These are phyloP conservation scores for Orbilia oligospora DNA, from an alignment of 2,329 filamentous ascomycete genomes.

Conservation along the genomic window DNA sequence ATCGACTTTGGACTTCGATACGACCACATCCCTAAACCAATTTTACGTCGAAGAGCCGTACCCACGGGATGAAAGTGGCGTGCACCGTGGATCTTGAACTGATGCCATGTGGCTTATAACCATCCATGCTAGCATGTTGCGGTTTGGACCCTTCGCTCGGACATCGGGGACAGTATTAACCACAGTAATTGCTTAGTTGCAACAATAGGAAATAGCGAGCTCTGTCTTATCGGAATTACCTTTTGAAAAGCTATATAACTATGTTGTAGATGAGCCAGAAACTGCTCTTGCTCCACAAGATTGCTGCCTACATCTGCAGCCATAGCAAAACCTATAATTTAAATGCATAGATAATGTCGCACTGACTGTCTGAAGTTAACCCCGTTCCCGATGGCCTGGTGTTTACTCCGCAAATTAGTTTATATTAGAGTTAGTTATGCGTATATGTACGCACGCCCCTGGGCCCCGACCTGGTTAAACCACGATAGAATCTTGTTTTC, in stretches of 20 bases:
- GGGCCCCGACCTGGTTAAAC: conserved; percentile 7
- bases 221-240: conserved; percentile 22
- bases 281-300: neutral
- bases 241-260: conserved; percentile 12
- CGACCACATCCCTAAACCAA: conserved; percentile 19
- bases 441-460: too few relatives aligned
- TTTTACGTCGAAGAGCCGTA: conserved; percentile 28
- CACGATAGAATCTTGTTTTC: neutral
- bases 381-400: neutral
- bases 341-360: conserved; percentile 37
- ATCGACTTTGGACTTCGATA: conserved; percentile 12
- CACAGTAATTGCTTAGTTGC: too few relatives aligned
- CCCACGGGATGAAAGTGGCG: conserved; percentile 44
- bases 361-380: conserved; percentile 44
- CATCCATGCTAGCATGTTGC: conserved; percentile 24
- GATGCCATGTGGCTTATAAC: conserved; percentile 43
- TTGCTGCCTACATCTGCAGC: conserved; percentile 4
- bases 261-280: conserved; percentile 1
- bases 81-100: conserved; percentile 26
- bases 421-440: neutral
- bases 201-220: conserved; percentile 15
- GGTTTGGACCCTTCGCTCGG: conserved; percentile 55
- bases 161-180: conserved; percentile 13
- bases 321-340: conserved; percentile 6
- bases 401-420: conserved; percentile 12